A percentile compares a stretch with the other conserved stretches of the same genome.
phyloP scores from a whole-genome alignment of 106 monocot species.

The Dactylorhiza incarnata region DNA sequence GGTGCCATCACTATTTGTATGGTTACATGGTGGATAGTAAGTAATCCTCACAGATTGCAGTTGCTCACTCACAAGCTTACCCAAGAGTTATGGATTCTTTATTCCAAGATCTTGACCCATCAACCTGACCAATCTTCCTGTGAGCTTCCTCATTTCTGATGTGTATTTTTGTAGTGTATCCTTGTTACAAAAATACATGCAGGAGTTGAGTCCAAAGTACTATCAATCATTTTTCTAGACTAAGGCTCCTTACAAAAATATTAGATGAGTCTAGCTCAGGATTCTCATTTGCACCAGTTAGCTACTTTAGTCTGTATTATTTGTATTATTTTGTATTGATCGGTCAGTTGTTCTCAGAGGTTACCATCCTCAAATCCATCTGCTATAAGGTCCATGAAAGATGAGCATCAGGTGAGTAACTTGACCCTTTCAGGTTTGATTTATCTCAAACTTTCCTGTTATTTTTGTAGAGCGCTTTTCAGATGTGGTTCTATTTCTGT shows the following conservation, averaged over 20 bases:
- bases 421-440: no score
- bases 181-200: background rate
- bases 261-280: no score
- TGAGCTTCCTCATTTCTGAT: background rate
- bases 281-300: background rate
- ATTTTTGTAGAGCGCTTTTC: no score
- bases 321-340: background rate
- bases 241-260: background rate
- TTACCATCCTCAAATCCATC: no score
- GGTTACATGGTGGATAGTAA: constrained; percentile 10
- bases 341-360: no score
- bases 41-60: constrained; percentile 7
- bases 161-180: background rate
- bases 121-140: background rate
- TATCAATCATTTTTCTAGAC: background rate
- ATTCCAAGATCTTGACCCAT: constrained; percentile 7
- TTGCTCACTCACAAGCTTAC: background rate
- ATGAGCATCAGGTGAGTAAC: no score
- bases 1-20: constrained; percentile 2
- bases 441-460: no score
- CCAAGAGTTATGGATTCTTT: background rate
- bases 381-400: no score
- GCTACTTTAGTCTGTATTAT: background rate
- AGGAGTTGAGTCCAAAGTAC: background rate
- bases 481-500: no score